Evolutionary conservation across 805 yeast species (phyloP).

Genomic region (Millerago galiae): DNA sequence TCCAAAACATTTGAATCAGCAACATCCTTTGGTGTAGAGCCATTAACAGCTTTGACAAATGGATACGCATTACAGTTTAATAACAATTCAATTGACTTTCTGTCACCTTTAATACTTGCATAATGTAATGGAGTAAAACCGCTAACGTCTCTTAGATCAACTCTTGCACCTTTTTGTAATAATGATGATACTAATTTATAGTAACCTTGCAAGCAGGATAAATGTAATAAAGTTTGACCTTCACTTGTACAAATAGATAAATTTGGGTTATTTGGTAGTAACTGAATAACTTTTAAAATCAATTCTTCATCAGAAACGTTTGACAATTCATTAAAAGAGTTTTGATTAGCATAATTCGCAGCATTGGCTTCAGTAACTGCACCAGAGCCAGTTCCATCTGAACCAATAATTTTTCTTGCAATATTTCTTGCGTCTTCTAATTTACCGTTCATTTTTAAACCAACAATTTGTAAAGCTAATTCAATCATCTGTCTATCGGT

Average conservation of each 20-base stretch:
- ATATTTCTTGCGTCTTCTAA: constrained; percentile 92
- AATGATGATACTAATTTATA: constrained; percentile 53
- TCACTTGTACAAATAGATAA: constrained; percentile 75
- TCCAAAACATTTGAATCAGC: constrained; percentile 31
- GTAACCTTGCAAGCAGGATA: constrained; percentile 76
- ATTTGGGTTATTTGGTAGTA: constrained; percentile 69
- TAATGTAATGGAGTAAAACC: constrained; percentile 87
- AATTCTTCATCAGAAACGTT: constrained; percentile 30
- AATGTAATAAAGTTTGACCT: constrained; percentile 85
- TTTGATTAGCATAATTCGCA: not conserved
- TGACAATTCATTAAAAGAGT: constrained; percentile 5
- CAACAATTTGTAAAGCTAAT: constrained; percentile 92
- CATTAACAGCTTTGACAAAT: constrained; percentile 44
- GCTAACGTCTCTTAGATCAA: constrained; percentile 68
- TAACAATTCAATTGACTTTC: constrained; percentile 56
- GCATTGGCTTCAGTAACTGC: constrained; percentile 13
- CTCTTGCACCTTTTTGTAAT: constrained; percentile 57
- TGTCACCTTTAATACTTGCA: constrained; percentile 71
- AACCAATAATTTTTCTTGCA: constrained; percentile 84
- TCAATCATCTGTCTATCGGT: constrained; percentile 93
- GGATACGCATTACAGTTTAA: constrained; percentile 59
- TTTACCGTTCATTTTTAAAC: constrained; percentile 93
- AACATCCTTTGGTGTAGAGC: constrained; percentile 37
- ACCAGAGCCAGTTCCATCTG: constrained; percentile 25
- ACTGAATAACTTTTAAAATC: constrained; percentile 46